Conservation (phyloP, 345 rosid genomes). For the Eucalyptus sp. region DNA sequence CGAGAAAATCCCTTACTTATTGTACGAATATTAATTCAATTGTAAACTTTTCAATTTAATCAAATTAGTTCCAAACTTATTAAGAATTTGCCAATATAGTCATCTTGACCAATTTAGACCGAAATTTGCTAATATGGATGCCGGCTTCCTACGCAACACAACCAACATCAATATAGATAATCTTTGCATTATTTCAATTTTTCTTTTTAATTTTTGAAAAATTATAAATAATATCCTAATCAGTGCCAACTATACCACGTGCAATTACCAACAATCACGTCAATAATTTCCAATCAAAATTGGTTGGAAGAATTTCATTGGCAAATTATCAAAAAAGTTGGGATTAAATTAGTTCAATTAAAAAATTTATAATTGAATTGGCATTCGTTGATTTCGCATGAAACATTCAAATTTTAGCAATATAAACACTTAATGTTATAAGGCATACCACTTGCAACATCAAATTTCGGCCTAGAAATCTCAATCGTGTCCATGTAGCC, state of each 20-base stretch:
- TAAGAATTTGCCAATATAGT: no score
- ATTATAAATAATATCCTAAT: no score
- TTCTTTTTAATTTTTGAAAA: no score
- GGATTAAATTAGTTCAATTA: background rate
- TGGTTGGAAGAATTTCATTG: background rate
- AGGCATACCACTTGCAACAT: background rate
- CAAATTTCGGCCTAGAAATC: background rate
- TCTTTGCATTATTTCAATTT: no score
- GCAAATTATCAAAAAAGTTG: background rate
- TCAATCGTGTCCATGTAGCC: background rate
- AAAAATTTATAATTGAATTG: background rate
- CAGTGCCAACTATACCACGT: accelerated
- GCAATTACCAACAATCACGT: no score
- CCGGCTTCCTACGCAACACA: background rate
- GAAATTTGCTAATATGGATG: background rate
- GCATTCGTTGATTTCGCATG: background rate
- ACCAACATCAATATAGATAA: background rate
- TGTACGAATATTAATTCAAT: no score
- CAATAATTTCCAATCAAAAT: background rate
- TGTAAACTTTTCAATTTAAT: no score
- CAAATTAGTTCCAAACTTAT: background rate
- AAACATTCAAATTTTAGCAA: background rate
- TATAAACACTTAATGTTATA: background rate
- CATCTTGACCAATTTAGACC: background rate
- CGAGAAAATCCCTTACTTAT: background rate